Evolutionary conservation across 2,329 filamentous ascomycete species (phyloP).

Genomic region (Hypoxylon sp.): DNA sequence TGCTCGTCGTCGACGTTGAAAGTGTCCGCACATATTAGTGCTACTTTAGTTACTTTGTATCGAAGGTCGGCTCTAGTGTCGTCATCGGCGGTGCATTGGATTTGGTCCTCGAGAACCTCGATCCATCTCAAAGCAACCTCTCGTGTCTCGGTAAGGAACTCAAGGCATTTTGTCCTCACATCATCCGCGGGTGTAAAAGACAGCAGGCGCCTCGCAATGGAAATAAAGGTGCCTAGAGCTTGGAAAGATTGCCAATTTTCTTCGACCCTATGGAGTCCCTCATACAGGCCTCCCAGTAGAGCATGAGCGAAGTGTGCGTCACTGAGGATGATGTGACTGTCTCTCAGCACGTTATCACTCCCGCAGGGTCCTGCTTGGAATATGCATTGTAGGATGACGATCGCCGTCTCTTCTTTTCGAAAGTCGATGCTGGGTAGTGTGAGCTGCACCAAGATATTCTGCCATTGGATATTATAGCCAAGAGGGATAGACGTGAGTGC

Average conservation of each 20-base stretch:
- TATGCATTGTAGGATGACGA: constrained; percentile 65
- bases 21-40: constrained; percentile 32
- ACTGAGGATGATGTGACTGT: constrained; percentile 56
- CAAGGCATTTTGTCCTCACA: constrained; percentile 50
- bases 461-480: constrained; percentile 67
- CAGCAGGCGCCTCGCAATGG: constrained; percentile 61
- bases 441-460: constrained; percentile 69
- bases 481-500: constrained; percentile 64
- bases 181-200: constrained; percentile 54
- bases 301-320: constrained; percentile 54
- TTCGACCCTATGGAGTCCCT: constrained; percentile 56
- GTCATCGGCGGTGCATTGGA: constrained; percentile 37
- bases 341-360: constrained; percentile 42
- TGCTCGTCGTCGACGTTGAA: constrained; percentile 28
- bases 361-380: constrained; percentile 62
- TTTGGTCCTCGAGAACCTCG: constrained; percentile 47
- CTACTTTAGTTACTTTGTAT: constrained; percentile 46
- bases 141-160: constrained; percentile 55
- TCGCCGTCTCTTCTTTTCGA: constrained; percentile 62
- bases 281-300: constrained; percentile 55
- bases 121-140: constrained; percentile 60
- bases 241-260: constrained; percentile 67
- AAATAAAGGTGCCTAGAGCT: constrained; percentile 58
- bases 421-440: constrained; percentile 64
- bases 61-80: constrained; percentile 53